Evolutionary conservation across 306 rosid genomes (phyloP).

Genomic region (Luffa aegyptiaca): DNA sequence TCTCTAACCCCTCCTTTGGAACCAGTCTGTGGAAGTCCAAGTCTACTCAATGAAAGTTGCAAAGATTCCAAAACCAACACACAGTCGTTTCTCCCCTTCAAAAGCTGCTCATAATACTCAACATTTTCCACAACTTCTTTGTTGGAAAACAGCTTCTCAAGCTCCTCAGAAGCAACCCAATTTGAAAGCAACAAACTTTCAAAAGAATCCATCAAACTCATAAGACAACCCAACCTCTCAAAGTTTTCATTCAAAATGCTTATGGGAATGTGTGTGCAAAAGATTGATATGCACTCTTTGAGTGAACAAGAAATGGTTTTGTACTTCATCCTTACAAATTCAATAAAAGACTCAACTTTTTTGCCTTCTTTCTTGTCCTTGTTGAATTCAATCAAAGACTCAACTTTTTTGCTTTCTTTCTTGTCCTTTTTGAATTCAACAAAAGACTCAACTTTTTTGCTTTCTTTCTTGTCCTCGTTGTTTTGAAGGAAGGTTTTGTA

Average conservation of each 20-base stretch:
- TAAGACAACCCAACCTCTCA: slow-evolving; percentile 18
- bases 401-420: slow-evolving; percentile 13
- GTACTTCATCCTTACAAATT: slow-evolving; percentile 35
- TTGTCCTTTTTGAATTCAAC: slow-evolving; percentile 22
- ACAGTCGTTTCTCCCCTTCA: slow-evolving; percentile 26
- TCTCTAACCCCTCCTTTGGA: slow-evolving; percentile 4
- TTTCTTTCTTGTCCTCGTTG: slow-evolving; percentile 10
- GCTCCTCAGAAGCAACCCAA: slow-evolving; percentile 14
- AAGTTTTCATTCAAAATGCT: slow-evolving; percentile 26
- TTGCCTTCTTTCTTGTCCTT: slow-evolving; percentile 13
- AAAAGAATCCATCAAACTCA: slow-evolving; percentile 26
- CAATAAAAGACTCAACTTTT: slow-evolving; percentile 33
- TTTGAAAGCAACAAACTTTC: slow-evolving; percentile 25
- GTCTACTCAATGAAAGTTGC: slow-evolving; percentile 24
- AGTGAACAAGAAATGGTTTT: slow-evolving; percentile 13
- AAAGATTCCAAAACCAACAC: slow-evolving; percentile 26
- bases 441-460: slow-evolving; percentile 26
- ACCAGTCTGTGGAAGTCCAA: slow-evolving; percentile 27
- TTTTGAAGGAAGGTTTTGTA: slow-evolving; percentile 25
- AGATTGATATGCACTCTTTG: slow-evolving; percentile 22
- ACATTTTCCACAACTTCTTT: slow-evolving; percentile 2
- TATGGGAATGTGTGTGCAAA: slow-evolving; percentile 43
- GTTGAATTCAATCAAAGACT: slow-evolving; percentile 39
- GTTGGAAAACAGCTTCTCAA: slow-evolving; percentile 37
- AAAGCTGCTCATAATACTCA: slow-evolving; percentile 14